These are phyloP conservation scores for Amphirosellinia nigrospora DNA, from an alignment of 495 filamentous ascomycete genomes.

Conservation along the genomic window DNA sequence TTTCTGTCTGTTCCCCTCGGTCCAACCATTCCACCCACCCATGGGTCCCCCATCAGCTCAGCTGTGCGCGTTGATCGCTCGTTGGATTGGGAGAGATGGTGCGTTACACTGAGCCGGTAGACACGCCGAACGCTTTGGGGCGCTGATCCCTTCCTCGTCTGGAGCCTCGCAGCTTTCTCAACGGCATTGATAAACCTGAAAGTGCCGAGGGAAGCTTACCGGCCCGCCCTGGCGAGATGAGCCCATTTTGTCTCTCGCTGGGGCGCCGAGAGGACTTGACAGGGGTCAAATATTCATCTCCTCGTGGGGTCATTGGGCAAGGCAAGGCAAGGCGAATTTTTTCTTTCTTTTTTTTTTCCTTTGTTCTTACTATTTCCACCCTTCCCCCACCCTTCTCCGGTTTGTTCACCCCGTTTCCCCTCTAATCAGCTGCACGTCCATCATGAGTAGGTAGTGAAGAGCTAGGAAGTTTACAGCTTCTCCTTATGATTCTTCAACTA, in stretches of 20 bases:
- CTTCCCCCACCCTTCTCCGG: background rate
- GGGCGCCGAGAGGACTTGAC: conserved; percentile 18
- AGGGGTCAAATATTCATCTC: conserved; percentile 16
- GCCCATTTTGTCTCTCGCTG: conserved; percentile 23
- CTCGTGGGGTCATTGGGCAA: conserved; percentile 15
- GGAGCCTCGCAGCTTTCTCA: conserved; percentile 21
- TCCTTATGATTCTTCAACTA: background rate
- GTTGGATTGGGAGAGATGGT: conserved; percentile 17
- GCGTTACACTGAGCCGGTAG: conserved; percentile 29
- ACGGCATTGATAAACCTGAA: conserved; percentile 27
- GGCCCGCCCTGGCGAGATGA: conserved; percentile 29
- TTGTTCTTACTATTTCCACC: background rate
- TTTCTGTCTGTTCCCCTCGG: conserved; percentile 6
- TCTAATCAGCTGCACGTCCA: conserved; percentile 8
- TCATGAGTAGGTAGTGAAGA: background rate
- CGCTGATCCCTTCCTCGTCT: conserved; percentile 20
- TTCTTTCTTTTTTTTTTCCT: background rate
- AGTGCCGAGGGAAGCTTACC: conserved; percentile 28
- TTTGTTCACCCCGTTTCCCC: conserved; percentile 8
- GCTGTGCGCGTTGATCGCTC: conserved; percentile 27
- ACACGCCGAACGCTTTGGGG: conserved; percentile 28
- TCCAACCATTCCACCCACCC: background rate
- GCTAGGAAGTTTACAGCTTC: background rate
- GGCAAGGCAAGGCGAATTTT: conserved; percentile 12
- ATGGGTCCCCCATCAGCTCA: conserved; percentile 22